A percentile compares a stretch with the other conserved stretches of the same genome.
phyloP scores from a whole-genome alignment of 345 rosid species.

The Salix suchowensis region DNA sequence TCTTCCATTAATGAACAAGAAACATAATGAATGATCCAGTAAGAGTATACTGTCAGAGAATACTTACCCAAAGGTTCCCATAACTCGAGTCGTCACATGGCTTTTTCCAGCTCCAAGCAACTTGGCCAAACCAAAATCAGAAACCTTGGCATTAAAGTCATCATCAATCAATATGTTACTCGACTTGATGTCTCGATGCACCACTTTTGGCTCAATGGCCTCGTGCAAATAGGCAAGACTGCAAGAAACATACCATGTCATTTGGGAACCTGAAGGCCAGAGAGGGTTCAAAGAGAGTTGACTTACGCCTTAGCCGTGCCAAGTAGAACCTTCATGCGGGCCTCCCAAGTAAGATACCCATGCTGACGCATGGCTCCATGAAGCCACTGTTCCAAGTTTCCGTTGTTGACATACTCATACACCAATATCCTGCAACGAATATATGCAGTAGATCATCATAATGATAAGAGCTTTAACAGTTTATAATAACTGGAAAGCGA shows the following conservation, averaged over 20 bases:
- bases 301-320: conserved; percentile 92
- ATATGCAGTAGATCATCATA: background rate
- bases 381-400: conserved; percentile 87
- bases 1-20: background rate
- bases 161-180: conserved; percentile 92
- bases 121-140: conserved; percentile 98
- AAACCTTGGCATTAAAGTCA: conserved; percentile 87
- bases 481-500: background rate
- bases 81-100: conserved; percentile 92
- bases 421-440: conserved; percentile 53
- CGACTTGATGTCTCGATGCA: conserved; percentile 96
- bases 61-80: conserved; percentile 96
- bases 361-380: conserved; percentile 80
- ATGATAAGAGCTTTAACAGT: background rate
- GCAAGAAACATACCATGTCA: conserved; percentile 24
- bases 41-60: background rate
- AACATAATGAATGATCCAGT: background rate
- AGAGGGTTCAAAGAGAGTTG: conserved; percentile 2
- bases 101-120: conserved; percentile 95
- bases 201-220: conserved; percentile 99
- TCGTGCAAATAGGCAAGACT: conserved; percentile 97
- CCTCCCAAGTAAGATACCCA: conserved; percentile 86
- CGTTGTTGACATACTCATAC: conserved; percentile 75
- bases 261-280: conserved; percentile 7
- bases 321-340: conserved; percentile 63